phyloP scores from a whole-genome alignment of 2,329 filamentous ascomycete species.

The Plenodomus biglobosus region DNA sequence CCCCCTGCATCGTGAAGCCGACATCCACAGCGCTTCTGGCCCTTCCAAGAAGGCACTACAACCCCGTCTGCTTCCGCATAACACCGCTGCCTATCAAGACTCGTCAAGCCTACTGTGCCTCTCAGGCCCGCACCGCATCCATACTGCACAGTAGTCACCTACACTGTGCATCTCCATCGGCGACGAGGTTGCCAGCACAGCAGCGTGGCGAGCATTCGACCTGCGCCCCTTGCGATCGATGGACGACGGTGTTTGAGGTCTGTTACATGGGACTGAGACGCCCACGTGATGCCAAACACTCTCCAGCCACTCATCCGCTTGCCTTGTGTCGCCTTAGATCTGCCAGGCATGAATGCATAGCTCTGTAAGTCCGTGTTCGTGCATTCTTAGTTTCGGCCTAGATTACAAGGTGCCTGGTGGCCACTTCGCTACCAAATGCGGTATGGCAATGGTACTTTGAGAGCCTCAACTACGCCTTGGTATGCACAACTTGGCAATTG shows the following conservation, averaged over 20 bases:
- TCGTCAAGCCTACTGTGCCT: conserved; percentile 9
- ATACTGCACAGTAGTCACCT: no score
- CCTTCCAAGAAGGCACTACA: conserved; percentile 19
- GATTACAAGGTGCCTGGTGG: conserved; percentile 26
- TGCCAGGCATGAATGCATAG: conserved; percentile 42
- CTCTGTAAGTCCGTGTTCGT: conserved; percentile 33
- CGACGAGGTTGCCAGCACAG: conserved; percentile 13
- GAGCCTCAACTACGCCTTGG: conserved; percentile 10
- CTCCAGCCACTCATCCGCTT: conserved; percentile 24
- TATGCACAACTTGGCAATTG: conserved; percentile 13
- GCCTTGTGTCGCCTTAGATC: conserved; percentile 5
- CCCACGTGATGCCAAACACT: conserved; percentile 34
- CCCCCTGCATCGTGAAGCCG: conserved; percentile 24
- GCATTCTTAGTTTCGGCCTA: conserved; percentile 40
- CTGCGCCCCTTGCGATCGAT: conserved; percentile 16
- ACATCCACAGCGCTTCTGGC: conserved; percentile 40
- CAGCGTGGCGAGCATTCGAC: conserved; percentile 11
- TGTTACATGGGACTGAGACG: conserved; percentile 44
- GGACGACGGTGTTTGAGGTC: conserved; percentile 39
- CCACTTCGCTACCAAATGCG: neutral
- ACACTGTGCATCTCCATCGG: conserved; percentile 2
- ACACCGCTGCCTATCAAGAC: conserved; percentile 30
- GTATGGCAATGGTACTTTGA: conserved; percentile 15
- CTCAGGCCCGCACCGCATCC: no score
- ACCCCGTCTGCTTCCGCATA: conserved; percentile 31